phyloP scores from a whole-genome alignment of 345 rosid species.

The Salix udensis region DNA sequence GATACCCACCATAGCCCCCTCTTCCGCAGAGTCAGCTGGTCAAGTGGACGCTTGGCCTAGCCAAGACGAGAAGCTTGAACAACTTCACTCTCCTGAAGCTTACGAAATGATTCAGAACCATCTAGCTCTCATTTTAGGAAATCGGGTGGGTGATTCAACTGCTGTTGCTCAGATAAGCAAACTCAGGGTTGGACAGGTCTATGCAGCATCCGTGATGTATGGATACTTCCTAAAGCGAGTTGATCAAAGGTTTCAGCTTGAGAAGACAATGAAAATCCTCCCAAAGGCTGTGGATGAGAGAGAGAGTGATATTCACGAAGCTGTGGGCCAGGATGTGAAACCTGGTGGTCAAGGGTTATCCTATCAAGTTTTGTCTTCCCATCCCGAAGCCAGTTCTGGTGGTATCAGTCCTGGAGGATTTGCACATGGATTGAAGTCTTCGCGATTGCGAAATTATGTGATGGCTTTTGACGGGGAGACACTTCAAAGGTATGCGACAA shows the following conservation, averaged over 20 bases:
- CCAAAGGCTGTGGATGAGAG: slow-evolving; percentile 41
- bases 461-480: slow-evolving; percentile 94
- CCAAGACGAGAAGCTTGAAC: slow-evolving; percentile 61
- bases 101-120: slow-evolving; percentile 97
- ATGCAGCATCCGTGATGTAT: slow-evolving; percentile 96
- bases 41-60: slow-evolving; percentile 63
- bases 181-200: slow-evolving; percentile 93
- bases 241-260: slow-evolving; percentile 94
- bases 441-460: slow-evolving; percentile 69
- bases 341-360: slow-evolving; percentile 27
- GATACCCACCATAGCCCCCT: slow-evolving; percentile 54
- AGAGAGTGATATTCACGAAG: slow-evolving; percentile 28
- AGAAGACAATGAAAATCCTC: slow-evolving; percentile 86
- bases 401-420: slow-evolving; percentile 56
- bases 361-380: slow-evolving; percentile 41
- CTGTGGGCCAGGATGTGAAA: slow-evolving; percentile 30
- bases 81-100: slow-evolving; percentile 83
- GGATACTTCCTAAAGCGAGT: slow-evolving; percentile 94
- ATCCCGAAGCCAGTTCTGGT: slow-evolving; percentile 62
- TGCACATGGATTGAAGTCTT: slow-evolving; percentile 54
- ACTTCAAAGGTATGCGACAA: slow-evolving; percentile 85
- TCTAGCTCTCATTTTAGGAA: slow-evolving; percentile 72
- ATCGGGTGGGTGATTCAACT: slow-evolving; percentile 48
- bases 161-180: slow-evolving; percentile 77
- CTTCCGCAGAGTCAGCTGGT: slow-evolving; percentile 51